Percentiles rank a stretch among this genome's conserved stretches.
These are phyloP conservation scores for Periconia sp. DNA, from an alignment of 2,329 filamentous ascomycete genomes.

Conservation along the genomic window DNA sequence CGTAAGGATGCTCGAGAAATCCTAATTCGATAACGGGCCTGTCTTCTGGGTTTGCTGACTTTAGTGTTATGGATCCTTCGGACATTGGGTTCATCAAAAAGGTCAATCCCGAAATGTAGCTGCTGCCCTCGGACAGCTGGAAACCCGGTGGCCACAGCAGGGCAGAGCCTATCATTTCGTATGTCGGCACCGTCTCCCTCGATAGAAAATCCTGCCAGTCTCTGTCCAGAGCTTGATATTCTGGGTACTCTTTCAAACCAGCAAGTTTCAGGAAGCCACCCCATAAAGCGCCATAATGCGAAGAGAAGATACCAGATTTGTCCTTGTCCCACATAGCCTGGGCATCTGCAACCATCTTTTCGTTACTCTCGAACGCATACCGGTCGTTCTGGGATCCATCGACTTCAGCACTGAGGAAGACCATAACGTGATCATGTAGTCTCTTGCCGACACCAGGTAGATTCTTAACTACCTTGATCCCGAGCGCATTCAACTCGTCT, in stretches of 20 bases:
- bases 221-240: slow-evolving; percentile 54
- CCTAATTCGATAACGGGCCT: slow-evolving; percentile 62
- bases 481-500: slow-evolving; percentile 48
- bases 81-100: slow-evolving; percentile 61
- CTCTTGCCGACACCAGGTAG: slow-evolving; percentile 53
- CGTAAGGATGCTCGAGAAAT: slow-evolving; percentile 61
- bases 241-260: slow-evolving; percentile 45
- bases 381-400: slow-evolving; percentile 46
- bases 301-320: slow-evolving; percentile 32
- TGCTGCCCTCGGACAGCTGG: slow-evolving; percentile 40
- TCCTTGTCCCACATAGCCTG: slow-evolving; percentile 52
- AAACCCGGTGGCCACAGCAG: slow-evolving; percentile 33
- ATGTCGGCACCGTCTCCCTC: slow-evolving; percentile 61
- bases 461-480: slow-evolving; percentile 50
- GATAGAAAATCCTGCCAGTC: slow-evolving; percentile 53
- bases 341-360: slow-evolving; percentile 48
- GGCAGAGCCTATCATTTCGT: slow-evolving; percentile 55
- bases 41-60: slow-evolving; percentile 58
- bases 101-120: slow-evolving; percentile 33
- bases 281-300: slow-evolving; percentile 56
- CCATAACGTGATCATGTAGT: slow-evolving; percentile 54
- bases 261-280: slow-evolving; percentile 61
- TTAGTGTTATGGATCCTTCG: slow-evolving; percentile 58
- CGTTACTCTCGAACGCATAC: slow-evolving; percentile 46
- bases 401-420: slow-evolving; percentile 53